Base-by-base conservation (phyloP, 257 asterid species). In the Fraxinus anomala region DNA sequence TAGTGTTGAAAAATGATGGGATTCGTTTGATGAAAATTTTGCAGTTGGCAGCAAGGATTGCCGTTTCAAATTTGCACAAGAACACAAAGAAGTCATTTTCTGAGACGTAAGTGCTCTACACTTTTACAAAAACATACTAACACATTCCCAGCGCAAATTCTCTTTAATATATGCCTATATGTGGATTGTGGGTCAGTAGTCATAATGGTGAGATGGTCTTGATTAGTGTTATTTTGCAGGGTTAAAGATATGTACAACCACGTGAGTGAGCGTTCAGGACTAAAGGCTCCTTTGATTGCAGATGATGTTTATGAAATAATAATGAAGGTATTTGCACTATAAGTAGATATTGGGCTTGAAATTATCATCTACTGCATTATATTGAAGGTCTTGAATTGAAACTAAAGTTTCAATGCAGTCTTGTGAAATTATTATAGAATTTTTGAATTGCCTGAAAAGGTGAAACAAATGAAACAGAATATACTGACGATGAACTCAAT, bases 1-100 rank as follows among this genome's bases (percentile, higher is more conserved):
- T 3, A 61, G 26, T 23, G 14, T 8, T 61, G 13, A 24, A 17
- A 61, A 11, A 3, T 49, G 21, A 63, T 54, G 40, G 24, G 26
- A 49, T 37, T 77, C 42, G 40, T 73, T 13, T 47, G 28, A 26
- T 73, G 21, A 63, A 68, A 72, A 65, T 24, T 30, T 3, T 77
- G 79, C 91, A 95, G 99, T 82, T 95, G 91, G 99, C 99, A 63
- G 99, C 99, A 37, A 90, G 99, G 92, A 93, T 95, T 89, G 98
- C 97, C 19, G 98, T 95, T 79, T 95, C 99, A 10, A 93, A 95
- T 87, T 93, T 95, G 70, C 99, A 95, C 86, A 95, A 93, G 87
- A 95, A 89, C 80, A 95, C 99, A 0, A 93, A 93, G 92, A 91
- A 95, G 76, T 95, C 92, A 1, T 95, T 95, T 87, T 95, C 99